These are phyloP conservation scores for Arabidopsis suecica DNA, from an alignment of 345 rosid species.

Conservation along the genomic window DNA sequence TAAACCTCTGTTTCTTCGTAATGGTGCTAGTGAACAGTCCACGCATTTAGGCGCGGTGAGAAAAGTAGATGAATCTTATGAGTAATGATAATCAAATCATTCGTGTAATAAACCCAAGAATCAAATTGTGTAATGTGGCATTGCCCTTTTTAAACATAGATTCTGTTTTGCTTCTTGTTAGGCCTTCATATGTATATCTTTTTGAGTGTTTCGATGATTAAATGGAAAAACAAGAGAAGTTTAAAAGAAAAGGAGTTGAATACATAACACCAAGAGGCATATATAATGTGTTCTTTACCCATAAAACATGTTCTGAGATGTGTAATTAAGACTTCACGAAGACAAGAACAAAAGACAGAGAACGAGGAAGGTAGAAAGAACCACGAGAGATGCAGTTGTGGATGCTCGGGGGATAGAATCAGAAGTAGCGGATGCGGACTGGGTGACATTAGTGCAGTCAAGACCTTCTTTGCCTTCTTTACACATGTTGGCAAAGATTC, in stretches of 20 bases:
- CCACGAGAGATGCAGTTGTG: constrained; percentile 22
- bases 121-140: constrained; percentile 24
- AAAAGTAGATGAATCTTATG: constrained; percentile 16
- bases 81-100: constrained; percentile 18
- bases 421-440: constrained; percentile 28
- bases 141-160: background rate
- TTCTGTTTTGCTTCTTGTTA: constrained; percentile 8
- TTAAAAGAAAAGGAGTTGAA: background rate
- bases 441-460: constrained; percentile 44
- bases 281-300: constrained; percentile 11
- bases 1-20: constrained; percentile 16
- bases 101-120: constrained; percentile 17
- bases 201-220: background rate
- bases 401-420: constrained; percentile 25
- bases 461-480: constrained; percentile 65
- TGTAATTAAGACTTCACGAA: background rate
- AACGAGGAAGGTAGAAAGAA: constrained; percentile 35
- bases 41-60: background rate
- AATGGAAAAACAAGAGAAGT: constrained; percentile 9
- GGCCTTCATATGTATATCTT: background rate
- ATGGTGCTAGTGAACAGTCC: constrained; percentile 23
- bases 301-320: constrained; percentile 9
- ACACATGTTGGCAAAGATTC: constrained; percentile 70
- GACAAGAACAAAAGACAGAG: constrained; percentile 37
- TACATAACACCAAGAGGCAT: constrained; percentile 26